A percentile compares a stretch with the other conserved stretches of the same genome.
Evolutionary conservation across 331 rosid species (phyloP).

Genomic region (Saraca asoca): DNA sequence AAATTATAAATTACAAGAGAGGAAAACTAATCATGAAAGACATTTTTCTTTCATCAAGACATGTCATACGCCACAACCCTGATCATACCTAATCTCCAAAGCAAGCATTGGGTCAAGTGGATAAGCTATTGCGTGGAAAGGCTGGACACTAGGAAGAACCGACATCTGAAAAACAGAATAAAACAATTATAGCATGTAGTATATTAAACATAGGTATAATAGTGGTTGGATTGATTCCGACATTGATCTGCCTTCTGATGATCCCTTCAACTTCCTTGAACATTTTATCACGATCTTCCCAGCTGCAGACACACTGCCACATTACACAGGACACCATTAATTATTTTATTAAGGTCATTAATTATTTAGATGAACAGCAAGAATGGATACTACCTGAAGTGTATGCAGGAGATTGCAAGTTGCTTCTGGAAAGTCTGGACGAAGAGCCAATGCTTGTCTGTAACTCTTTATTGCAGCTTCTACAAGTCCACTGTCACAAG

Average conservation of each 20-base stretch:
- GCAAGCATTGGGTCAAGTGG: constrained; percentile 96
- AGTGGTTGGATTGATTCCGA: constrained; percentile 42
- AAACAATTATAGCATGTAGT: constrained; percentile 6
- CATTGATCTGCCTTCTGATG: constrained; percentile 88
- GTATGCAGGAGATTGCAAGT: constrained; percentile 98
- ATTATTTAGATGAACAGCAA: no score
- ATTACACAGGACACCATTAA: constrained; percentile 3
- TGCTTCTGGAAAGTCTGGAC: constrained; percentile 96
- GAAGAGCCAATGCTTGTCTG: constrained; percentile 76
- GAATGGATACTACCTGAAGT: constrained; percentile 62
- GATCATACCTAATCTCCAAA: constrained; percentile 81
- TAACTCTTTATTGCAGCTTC: constrained; percentile 93
- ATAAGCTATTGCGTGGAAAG: constrained; percentile 98
- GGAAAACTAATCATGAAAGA: background rate
- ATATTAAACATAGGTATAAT: constrained; percentile 3
- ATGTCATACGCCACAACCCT: background rate
- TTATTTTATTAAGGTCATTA: background rate
- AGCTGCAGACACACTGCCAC: constrained; percentile 88
- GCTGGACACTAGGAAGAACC: constrained; percentile 98
- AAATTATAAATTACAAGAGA: constrained; percentile 11
- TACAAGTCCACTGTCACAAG: constrained; percentile 79
- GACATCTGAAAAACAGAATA: constrained; percentile 65
- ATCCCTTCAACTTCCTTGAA: constrained; percentile 94
- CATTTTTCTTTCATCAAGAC: background rate
- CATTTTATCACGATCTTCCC: constrained; percentile 97